phyloP scores from a whole-genome alignment of 2,329 filamentous ascomycete species.

The Niveomyces coronatus region DNA sequence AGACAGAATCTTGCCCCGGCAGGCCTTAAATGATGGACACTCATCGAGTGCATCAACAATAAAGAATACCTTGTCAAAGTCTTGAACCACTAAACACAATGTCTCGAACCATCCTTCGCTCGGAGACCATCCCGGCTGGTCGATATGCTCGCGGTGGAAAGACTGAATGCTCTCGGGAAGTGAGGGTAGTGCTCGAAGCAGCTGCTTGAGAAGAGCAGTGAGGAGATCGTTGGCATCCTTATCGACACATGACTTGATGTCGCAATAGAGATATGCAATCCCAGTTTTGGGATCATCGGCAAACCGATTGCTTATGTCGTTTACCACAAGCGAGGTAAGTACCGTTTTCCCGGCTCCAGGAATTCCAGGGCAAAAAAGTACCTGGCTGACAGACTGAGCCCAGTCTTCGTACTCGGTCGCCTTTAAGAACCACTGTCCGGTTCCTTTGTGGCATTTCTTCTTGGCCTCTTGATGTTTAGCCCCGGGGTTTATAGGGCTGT shows the following conservation, averaged over 20 bases:
- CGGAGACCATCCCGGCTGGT: not conserved
- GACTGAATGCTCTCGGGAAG: constrained; percentile 3
- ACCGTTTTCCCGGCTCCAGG: constrained; percentile 8
- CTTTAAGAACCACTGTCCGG: constrained; percentile 32
- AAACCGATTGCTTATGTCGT: constrained; percentile 10
- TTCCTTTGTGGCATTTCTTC: constrained; percentile 19
- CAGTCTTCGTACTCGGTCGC: constrained; percentile 22
- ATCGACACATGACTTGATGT: constrained; percentile 27
- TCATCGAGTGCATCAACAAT: constrained; percentile 19
- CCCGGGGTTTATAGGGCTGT: not conserved
- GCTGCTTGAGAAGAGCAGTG: constrained; percentile 26
- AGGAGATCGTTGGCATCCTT: constrained; percentile 25
- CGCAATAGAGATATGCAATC: constrained; percentile 37
- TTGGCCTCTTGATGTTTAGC: not conserved
- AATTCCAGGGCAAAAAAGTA: constrained; percentile 29
- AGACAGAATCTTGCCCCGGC: not conserved
- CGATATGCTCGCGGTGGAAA: constrained; percentile 4
- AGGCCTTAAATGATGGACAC: not conserved
- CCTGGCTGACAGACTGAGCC: constrained; percentile 14
- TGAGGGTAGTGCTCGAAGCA: constrained; percentile 12
- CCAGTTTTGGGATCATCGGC: constrained; percentile 16
- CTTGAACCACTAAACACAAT: constrained; percentile 1
- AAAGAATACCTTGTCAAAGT: constrained; percentile 10
- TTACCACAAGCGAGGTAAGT: not conserved
- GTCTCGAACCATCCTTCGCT: not conserved